A percentile compares a stretch with the other conserved stretches of the same genome.
Evolutionary conservation across 352 stramenopile species (phyloP).

Genomic region (Phytophthora pinifolia): DNA sequence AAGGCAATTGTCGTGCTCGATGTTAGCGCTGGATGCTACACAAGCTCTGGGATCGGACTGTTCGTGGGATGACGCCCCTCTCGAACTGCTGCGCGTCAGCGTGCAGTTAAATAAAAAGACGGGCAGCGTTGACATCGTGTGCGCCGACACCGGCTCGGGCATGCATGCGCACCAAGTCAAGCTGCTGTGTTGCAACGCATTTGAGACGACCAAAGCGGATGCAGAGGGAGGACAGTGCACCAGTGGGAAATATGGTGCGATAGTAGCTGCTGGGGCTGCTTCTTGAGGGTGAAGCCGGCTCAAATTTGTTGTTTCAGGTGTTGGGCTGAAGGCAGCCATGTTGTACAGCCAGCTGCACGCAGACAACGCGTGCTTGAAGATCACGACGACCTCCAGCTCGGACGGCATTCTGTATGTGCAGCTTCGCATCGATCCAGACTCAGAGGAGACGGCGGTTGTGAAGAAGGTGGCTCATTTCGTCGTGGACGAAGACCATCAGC

Average conservation of each 20-base stretch:
- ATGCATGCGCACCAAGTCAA: conserved; percentile 66
- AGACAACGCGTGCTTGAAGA: conserved; percentile 42
- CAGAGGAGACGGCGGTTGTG: conserved; percentile 58
- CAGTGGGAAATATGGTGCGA: conserved; percentile 67
- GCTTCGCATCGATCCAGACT: conserved; percentile 65
- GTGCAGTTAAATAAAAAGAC: conserved; percentile 31
- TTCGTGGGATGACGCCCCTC: conserved; percentile 26
- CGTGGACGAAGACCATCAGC: conserved; percentile 55
- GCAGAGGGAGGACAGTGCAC: conserved; percentile 11
- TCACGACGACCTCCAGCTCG: conserved; percentile 63
- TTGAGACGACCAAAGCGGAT: conserved; percentile 62
- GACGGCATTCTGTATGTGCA: conserved; percentile 68
- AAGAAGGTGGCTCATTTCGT: conserved; percentile 61
- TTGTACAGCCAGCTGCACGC: conserved; percentile 69
- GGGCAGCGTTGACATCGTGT: conserved; percentile 62
- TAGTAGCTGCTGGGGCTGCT: neutral
- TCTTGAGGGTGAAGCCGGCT: neutral
- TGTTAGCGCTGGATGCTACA: conserved; percentile 65
- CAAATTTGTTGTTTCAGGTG: conserved; percentile 31
- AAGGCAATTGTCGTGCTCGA: neutral
- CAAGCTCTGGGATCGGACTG: conserved; percentile 19
- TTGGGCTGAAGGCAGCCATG: conserved; percentile 76
- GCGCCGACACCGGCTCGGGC: conserved; percentile 70
- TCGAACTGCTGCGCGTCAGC: conserved; percentile 50
- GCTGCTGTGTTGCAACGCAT: conserved; percentile 64